Percentiles rank a stretch among this genome's conserved stretches.
Evolutionary conservation across 179 eudicot genomes (phyloP).

Genomic region (Silene coronaria): DNA sequence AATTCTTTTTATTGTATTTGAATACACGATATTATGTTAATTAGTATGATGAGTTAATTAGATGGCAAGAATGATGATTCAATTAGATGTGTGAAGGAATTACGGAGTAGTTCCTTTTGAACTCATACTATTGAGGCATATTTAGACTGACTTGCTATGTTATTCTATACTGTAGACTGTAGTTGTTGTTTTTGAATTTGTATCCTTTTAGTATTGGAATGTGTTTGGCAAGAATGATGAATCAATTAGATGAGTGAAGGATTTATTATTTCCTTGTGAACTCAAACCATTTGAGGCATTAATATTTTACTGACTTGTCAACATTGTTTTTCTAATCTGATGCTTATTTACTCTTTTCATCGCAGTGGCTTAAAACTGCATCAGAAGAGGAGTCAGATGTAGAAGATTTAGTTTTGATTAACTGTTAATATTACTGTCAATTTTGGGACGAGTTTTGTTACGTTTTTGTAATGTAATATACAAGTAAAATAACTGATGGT

Average conservation of each 20-base stretch:
- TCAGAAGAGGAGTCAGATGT: constrained; percentile 68
- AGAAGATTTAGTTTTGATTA: constrained; percentile 23
- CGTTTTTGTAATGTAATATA: not conserved
- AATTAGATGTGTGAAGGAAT: constrained; percentile 23
- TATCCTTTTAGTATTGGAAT: no score
- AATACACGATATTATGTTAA: no score
- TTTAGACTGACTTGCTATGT: constrained; percentile 11
- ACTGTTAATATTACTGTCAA: not conserved
- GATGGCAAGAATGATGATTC: constrained; percentile 17
- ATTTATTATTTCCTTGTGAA: constrained; percentile 6
- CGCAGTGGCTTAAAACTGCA: constrained; percentile 88
- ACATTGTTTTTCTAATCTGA: no score
- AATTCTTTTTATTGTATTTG: no score
- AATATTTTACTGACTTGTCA: constrained; percentile 13
- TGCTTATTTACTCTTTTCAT: constrained; percentile 15
- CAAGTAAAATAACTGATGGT: not conserved
- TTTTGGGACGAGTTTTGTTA: not conserved
- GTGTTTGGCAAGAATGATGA: constrained; percentile 18
- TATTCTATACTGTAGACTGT: no score
- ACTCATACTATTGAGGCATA: constrained; percentile 14
- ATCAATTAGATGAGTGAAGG: constrained; percentile 26
- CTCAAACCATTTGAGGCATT: constrained; percentile 15
- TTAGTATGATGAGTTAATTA: no score
- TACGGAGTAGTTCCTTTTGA: constrained; percentile 15
- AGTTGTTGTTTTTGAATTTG: no score